Percentiles rank a stretch among this genome's conserved stretches.
phyloP scores from a whole-genome alignment of 345 rosid genomes.

The Arabidopsis thaliana region TAIR10.1 NC_003076.8:9496001-9496500 shows the following conservation, averaged over 20 bases:
- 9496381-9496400: neutral
- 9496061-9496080: slow-evolving; percentile 20
- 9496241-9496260: neutral
- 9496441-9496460: slow-evolving; percentile 31
- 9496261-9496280: neutral
- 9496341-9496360: neutral
- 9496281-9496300: neutral
- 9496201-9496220: slow-evolving; percentile 19
- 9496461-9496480: slow-evolving; percentile 36
- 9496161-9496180: slow-evolving; percentile 37
- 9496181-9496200: slow-evolving; percentile 40
- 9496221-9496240: slow-evolving; percentile 9
- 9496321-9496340: neutral
- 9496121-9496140: slow-evolving; percentile 39
- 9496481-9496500: slow-evolving; percentile 29
- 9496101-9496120: slow-evolving; percentile 5
- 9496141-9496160: slow-evolving; percentile 46
- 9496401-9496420: slow-evolving; percentile 21
- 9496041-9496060: slow-evolving; percentile 36
- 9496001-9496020: slow-evolving; percentile 18
- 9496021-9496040: slow-evolving; percentile 21
- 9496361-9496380: neutral
- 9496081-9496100: slow-evolving; percentile 21
- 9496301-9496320: neutral
- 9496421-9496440: slow-evolving; percentile 21